Evolutionary conservation across 2,329 filamentous ascomycete species (phyloP).

Genomic region (Phialophora chinensis): DNA sequence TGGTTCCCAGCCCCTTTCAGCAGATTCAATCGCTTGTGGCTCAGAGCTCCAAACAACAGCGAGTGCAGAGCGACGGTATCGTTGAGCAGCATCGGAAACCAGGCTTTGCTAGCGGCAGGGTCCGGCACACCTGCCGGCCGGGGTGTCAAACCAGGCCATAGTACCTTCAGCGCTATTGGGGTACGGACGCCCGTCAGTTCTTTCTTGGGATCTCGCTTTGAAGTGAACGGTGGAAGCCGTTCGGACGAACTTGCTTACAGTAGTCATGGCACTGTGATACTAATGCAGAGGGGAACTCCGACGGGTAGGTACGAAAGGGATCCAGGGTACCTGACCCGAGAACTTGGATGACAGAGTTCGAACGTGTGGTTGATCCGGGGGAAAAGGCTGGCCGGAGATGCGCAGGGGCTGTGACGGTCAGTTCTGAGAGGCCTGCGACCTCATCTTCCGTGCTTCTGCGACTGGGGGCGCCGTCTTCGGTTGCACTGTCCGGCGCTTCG

Average conservation of each 20-base stretch:
- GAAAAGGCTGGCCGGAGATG: not conserved
- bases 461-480: not conserved
- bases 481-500: constrained; percentile 2
- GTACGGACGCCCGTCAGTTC: constrained; percentile 5
- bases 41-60: constrained; percentile 19
- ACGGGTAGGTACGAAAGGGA: constrained; percentile 19
- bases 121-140: not conserved
- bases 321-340: constrained; percentile 16
- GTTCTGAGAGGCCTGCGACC: not conserved
- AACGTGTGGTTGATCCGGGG: not conserved
- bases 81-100: constrained; percentile 19
- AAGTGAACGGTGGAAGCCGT: not conserved
- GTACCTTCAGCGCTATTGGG: constrained; percentile 16
- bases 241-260: constrained; percentile 4
- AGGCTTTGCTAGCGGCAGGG: constrained; percentile 9
- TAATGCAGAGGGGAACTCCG: constrained; percentile 10
- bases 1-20: not conserved
- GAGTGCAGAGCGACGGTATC: constrained; percentile 19
- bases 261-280: constrained; percentile 19
- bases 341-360: constrained; percentile 1
- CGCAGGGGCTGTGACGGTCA: not conserved
- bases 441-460: constrained; percentile 11
- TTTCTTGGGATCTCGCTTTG: not conserved
- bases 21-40: constrained; percentile 17
- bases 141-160: constrained; percentile 20